Percentiles rank a stretch among this genome's conserved stretches.
These are phyloP conservation scores for Sisymbrium altissimum DNA, from an alignment of 345 rosid species.

Conservation along the genomic window DNA sequence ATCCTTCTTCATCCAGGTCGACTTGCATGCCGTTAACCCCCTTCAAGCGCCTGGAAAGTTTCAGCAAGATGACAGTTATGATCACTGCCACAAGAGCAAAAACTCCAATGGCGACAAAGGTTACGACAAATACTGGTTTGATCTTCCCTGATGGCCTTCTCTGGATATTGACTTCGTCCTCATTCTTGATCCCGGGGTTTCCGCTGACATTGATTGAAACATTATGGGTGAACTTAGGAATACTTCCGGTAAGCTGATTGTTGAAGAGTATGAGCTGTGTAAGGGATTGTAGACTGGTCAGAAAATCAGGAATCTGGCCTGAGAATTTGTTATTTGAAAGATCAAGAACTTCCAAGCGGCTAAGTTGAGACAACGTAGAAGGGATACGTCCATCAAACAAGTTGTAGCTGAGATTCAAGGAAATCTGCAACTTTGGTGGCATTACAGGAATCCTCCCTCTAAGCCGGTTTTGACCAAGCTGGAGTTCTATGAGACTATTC, in stretches of 20 bases:
- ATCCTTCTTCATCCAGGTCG: constrained; percentile 34
- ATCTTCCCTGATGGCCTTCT: background rate
- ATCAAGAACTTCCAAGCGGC: constrained; percentile 62
- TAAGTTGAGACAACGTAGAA: constrained; percentile 21
- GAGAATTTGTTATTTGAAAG: constrained; percentile 61
- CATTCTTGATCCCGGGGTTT: constrained; percentile 34
- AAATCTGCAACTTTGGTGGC: constrained; percentile 62
- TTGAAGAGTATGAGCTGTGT: constrained; percentile 52
- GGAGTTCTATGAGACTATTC: constrained; percentile 53
- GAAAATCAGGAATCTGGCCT: constrained; percentile 43
- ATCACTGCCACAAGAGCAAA: constrained; percentile 34
- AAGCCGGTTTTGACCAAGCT: constrained; percentile 63
- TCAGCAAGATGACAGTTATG: constrained; percentile 27
- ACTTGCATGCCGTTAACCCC: constrained; percentile 44
- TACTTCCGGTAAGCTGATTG: constrained; percentile 53
- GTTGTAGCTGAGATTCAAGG: constrained; percentile 74
- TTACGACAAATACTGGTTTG: constrained; percentile 35
- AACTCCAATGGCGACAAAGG: constrained; percentile 39
- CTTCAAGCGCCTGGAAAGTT: constrained; percentile 41
- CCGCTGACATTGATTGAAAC: constrained; percentile 40
- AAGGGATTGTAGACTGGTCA: constrained; percentile 34
- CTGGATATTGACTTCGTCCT: background rate
- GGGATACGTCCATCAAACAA: constrained; percentile 58
- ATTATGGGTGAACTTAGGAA: constrained; percentile 29
- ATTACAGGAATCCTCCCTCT: constrained; percentile 51